Evolutionary conservation across 768 basidiomycete genomes (phyloP), one percentile per base, ranked within the genome.

Genomic region (Chalciporus piperatus): DNA sequence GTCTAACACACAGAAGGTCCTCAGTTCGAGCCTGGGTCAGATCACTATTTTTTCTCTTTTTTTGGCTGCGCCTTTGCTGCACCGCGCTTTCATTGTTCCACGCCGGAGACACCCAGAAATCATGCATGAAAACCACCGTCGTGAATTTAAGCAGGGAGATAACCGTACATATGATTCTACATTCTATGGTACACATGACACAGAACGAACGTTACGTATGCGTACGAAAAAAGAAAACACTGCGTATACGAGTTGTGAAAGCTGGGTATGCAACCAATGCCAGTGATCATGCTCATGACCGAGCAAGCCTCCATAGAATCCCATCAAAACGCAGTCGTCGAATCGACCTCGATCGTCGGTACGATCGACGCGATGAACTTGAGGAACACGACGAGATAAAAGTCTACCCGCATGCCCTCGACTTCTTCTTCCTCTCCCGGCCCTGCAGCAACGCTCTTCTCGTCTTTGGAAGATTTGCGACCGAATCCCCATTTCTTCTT

Each of bases 291-390:
- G 28, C 7, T 33, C 14, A 33, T n/a, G n/a, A 41, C 45, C 27
- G 48, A 5, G 32, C 50, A 46, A 32, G n/a, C 20, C 16, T 54
- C 28, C 28, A 39, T n/a, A n/a, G 14, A 45, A 46, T 55, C 46
- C 48, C 19, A 7, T 70, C 61, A 85, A 69, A 85, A 84, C 41
- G 84, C 76, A 19, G 91, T 88, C 44, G 92, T 95, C 59, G 92
- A 92, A 70, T 95, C 92, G 39, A 98, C 93, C 74, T 98, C 96
- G 67, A 98, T 98, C 44, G 95, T 97, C n/a, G 94, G 95, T 40
- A 97, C 92, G 70, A 97, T 96, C 47, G 90, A 92, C 11, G 93
- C 93, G 66, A 98, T 97, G 73, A 98, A 98, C 79, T 98, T 99
- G 75, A 98, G 83, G 83, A 98, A 98, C 48, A 93, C 94, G 61